Percentiles rank a stretch among this genome's conserved stretches.
These are phyloP conservation scores for Spirogloea muscicola DNA, from an alignment of 139 green algal genomes.

Conservation along the genomic window DNA sequence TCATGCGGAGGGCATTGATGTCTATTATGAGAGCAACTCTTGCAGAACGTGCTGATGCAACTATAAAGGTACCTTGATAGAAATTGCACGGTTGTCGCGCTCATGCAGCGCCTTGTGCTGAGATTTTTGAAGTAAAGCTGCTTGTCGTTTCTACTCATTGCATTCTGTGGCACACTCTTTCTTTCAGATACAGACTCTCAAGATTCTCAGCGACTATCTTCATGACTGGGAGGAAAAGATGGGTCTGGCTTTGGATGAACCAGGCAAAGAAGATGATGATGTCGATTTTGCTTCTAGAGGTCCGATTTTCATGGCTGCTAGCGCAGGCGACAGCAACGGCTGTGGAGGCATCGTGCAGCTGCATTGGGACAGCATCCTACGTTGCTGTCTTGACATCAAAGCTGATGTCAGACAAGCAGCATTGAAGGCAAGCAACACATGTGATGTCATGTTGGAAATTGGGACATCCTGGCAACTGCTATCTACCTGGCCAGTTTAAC, in stretches of 20 bases:
- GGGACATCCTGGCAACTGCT: no score
- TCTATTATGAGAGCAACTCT: no score
- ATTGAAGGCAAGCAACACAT: slow-evolving; percentile 11
- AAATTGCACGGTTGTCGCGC: no score
- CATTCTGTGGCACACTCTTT: not conserved
- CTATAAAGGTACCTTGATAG: no score
- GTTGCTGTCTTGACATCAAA: slow-evolving; percentile 7
- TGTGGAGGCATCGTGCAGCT: slow-evolving; percentile 17
- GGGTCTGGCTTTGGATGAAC: no score
- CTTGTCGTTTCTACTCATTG: no score
- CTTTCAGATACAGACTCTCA: slow-evolving; percentile 18
- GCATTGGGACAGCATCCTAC: slow-evolving; percentile 12
- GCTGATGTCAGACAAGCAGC: slow-evolving; percentile 7
- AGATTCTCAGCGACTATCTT: slow-evolving; percentile 18
- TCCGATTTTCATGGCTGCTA: slow-evolving; percentile 8
- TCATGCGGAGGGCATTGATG: no score
- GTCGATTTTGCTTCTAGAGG: not conserved
- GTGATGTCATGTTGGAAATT: slow-evolving; percentile 1
- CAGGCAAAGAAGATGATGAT: not conserved
- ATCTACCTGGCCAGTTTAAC: no score
- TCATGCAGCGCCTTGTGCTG: no score
- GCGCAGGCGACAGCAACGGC: slow-evolving; percentile 16
- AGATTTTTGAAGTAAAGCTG: no score
- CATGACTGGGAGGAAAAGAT: slow-evolving; percentile 20
- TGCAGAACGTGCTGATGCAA: no score